Evolutionary conservation across 2,329 filamentous ascomycete species (phyloP).

Genomic region (Sordariomycetes sp.): DNA sequence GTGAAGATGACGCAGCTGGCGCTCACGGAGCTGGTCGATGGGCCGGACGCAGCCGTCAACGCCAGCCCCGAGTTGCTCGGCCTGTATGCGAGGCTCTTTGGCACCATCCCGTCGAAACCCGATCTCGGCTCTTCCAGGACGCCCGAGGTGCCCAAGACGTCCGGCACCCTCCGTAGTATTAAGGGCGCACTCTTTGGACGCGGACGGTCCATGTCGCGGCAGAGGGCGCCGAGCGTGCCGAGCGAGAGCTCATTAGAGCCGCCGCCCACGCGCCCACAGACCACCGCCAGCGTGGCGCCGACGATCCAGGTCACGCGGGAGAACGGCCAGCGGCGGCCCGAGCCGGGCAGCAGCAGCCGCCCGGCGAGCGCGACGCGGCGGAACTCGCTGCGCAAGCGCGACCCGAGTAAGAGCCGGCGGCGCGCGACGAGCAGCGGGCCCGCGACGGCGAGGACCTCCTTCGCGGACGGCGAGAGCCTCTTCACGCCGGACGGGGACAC

Average conservation of each 20-base stretch:
- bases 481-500: conserved; percentile 36
- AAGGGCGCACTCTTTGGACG: conserved; percentile 66
- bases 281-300: conserved; percentile 39
- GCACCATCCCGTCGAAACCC: conserved; percentile 37
- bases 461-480: conserved; percentile 35
- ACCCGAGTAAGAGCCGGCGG: conserved; percentile 27
- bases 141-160: conserved; percentile 53
- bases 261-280: conserved; percentile 18
- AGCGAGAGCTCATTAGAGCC: background rate
- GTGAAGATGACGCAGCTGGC: conserved; percentile 91
- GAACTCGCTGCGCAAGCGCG: conserved; percentile 9
- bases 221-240: conserved; percentile 16
- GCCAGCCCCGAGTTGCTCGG: conserved; percentile 75
- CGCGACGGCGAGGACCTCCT: conserved; percentile 24
- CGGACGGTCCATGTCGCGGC: conserved; percentile 10
- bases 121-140: conserved; percentile 26
- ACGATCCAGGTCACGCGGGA: conserved; percentile 70
- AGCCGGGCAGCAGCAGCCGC: conserved; percentile 19
- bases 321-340: conserved; percentile 23
- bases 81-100: conserved; percentile 74
- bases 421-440: conserved; percentile 32
- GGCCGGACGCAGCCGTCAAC: conserved; percentile 77
- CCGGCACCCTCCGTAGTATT: conserved; percentile 61
- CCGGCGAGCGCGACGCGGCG: conserved; percentile 37
- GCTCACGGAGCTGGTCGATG: conserved; percentile 73